Base-by-base conservation (phyloP, 345 rosid genomes). In the Salix udensis region DNA sequence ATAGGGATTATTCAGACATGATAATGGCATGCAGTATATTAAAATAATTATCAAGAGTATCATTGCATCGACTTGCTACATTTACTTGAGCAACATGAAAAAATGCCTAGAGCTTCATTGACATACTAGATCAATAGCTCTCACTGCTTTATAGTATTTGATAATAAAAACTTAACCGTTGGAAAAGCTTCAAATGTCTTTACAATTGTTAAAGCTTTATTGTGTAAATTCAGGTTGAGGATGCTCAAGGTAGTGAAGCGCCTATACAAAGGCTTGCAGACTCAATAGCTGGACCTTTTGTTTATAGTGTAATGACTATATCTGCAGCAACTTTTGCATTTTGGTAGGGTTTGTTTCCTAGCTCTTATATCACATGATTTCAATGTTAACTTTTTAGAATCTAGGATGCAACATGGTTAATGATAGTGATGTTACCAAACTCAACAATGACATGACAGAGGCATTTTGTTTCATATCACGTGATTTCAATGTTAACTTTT, bases 251-350 rank as follows among this genome's bases (percentile, higher is more conserved):
- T 61, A 88, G 80, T 85, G 98, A 92, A 85, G 98, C 98, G 52
- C 98, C 98, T 76, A 88, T 93, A 74, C 98, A 95, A 81, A 86
- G 98, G 82, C 90, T 95, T 78, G 98, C 97, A 80, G 98, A 95
- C 83, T 88, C 92, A 18, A 90, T 95, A 81, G 97, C 98, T 68
- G 98, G 98, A 66, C 98, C 98, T 19, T 95, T 95, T 84, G 97
- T 95, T 36, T 95, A 88, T 78, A 88, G 90, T 62, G 81, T 93
- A 79, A 91, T 93, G 93, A 84, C 91, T 76, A 81, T 93, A 62
- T 93, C 98, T 68, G 96, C 93, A 48, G 90, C 84, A 78, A 95
- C 98, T 11, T 93, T 95, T 90, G 88, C 92, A 68, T 95, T 95
- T 78, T 95, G 98, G 97, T 91, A 88, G 82, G 72, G 8, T 52